phyloP scores from a whole-genome alignment of 2,329 filamentous ascomycete species.

The Cladosporium colombiae region DNA sequence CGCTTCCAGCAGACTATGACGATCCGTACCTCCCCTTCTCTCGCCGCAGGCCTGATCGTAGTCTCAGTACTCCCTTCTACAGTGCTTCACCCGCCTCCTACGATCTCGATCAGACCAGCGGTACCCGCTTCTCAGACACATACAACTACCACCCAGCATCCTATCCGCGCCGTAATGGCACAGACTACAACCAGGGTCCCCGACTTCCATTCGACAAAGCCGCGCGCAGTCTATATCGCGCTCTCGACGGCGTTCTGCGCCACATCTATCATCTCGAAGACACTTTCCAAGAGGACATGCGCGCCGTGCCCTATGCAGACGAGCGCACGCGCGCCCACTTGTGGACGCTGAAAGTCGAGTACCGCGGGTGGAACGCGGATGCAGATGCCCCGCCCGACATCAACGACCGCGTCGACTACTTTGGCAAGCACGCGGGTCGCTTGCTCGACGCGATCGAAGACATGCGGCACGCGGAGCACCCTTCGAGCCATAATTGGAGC shows the following conservation, averaged over 20 bases:
- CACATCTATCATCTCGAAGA: no score
- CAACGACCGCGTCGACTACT: not conserved
- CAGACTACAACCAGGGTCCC: not conserved
- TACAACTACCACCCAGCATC: not conserved
- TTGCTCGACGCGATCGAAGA: constrained; percentile 7
- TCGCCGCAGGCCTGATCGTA: not conserved
- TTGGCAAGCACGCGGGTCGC: not conserved
- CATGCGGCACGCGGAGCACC: not conserved
- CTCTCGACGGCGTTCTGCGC: constrained; percentile 1
- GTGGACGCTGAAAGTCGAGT: constrained; percentile 16
- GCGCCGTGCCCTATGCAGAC: not conserved
- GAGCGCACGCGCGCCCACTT: constrained; percentile 9
- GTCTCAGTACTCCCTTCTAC: not conserved
- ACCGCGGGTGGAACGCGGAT: not conserved
- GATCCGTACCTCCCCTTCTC: not conserved
- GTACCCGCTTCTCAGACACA: not conserved
- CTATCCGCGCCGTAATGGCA: not conserved
- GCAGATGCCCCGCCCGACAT: not conserved
- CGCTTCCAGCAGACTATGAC: not conserved
- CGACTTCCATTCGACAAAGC: constrained; percentile 20
- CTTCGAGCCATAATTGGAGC: not conserved
- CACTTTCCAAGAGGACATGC: not conserved
- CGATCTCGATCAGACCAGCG: not conserved
- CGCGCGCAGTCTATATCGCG: constrained; percentile 11
- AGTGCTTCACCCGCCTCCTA: not conserved